Evolutionary conservation across 768 basidiomycete species (phyloP).

Genomic region (Leccinum subgranulosum): DNA sequence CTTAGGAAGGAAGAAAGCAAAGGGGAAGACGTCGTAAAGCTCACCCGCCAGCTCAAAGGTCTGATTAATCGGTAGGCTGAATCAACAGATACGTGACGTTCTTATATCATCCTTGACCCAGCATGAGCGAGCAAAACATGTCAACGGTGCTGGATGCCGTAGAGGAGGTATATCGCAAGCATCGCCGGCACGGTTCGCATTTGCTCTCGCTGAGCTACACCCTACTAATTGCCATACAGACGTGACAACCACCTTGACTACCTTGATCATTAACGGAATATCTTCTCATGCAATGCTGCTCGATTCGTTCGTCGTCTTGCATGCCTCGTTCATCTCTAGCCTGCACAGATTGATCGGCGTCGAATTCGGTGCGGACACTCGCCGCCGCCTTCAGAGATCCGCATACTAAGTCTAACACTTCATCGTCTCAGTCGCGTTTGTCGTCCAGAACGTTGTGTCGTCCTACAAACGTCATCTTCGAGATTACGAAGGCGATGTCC

Average conservation of each 20-base stretch:
- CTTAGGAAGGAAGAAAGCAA: constrained; percentile 48
- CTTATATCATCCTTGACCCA: constrained; percentile 27
- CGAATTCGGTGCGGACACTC: constrained; percentile 72
- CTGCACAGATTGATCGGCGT: constrained; percentile 80
- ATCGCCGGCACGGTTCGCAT: constrained; percentile 71
- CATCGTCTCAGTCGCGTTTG: constrained; percentile 63
- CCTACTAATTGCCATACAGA: constrained; percentile 44
- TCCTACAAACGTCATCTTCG: constrained; percentile 62
- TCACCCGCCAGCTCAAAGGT: constrained; percentile 80
- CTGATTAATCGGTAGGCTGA: constrained; percentile 72
- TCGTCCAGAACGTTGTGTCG: constrained; percentile 69
- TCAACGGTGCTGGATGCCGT: constrained; percentile 66
- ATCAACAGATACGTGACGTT: background rate
- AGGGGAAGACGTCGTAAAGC: constrained; percentile 46
- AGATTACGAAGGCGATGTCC: constrained; percentile 22
- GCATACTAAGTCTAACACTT: background rate
- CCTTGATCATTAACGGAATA: constrained; percentile 73
- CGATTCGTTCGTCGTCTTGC: constrained; percentile 86
- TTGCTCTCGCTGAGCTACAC: background rate
- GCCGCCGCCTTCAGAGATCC: background rate
- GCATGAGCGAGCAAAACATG: constrained; percentile 91
- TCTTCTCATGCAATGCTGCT: constrained; percentile 77
- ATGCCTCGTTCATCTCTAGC: constrained; percentile 81
- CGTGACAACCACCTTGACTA: constrained; percentile 76
- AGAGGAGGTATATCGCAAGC: constrained; percentile 72